phyloP scores from a whole-genome alignment of 345 rosid species.

The Viola odorata region DNA sequence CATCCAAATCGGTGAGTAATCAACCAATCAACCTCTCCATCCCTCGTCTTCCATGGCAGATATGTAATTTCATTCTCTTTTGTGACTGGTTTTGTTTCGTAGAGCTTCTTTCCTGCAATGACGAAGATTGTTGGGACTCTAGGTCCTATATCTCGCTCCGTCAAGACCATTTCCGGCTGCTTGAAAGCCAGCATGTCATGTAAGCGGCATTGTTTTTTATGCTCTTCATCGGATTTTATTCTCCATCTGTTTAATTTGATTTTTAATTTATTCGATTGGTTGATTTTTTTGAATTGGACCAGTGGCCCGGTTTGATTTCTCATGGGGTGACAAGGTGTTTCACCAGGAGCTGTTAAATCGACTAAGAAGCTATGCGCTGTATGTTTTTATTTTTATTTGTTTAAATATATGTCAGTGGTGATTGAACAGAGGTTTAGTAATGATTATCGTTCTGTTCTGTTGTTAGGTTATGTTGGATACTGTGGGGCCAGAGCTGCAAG shows the following conservation, averaged over 20 bases:
- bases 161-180: conserved; percentile 24
- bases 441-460: neutral
- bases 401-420: too few relatives aligned
- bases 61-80: too few relatives aligned
- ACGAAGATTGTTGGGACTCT: conserved; percentile 33
- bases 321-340: conserved; percentile 24
- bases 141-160: conserved; percentile 30
- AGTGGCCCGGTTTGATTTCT: conserved; percentile 35
- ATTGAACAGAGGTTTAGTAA: too few relatives aligned
- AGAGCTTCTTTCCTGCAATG: conserved; percentile 32
- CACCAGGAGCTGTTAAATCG: conserved; percentile 29
- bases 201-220: neutral
- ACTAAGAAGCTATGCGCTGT: conserved; percentile 32
- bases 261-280: neutral
- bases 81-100: neutral
- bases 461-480: conserved; percentile 91
- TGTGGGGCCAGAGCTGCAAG: conserved; percentile 92
- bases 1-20: too few relatives aligned
- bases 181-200: conserved; percentile 31
- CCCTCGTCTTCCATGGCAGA: too few relatives aligned
- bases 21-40: too few relatives aligned
- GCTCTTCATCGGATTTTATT: too few relatives aligned
- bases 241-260: neutral
- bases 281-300: neutral
- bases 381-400: conserved; percentile 3